Percentiles rank a stretch among this genome's conserved stretches.
phyloP scores from a whole-genome alignment of 108 stramenopile genomes.

The Nannochloropsis granulata region DNA sequence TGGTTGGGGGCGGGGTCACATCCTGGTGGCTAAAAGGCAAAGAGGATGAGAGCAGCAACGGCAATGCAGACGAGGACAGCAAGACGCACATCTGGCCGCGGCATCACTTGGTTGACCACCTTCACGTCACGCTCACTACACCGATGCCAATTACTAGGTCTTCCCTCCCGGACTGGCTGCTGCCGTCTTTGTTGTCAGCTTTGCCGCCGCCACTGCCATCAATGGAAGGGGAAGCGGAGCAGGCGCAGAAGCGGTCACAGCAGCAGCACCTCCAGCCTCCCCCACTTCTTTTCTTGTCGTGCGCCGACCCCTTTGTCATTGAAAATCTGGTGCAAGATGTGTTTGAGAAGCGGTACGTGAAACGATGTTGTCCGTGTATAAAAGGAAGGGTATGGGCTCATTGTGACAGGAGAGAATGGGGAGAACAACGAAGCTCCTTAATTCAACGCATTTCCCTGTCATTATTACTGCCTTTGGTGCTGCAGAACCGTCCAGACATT shows the following conservation, averaged over 20 bases:
- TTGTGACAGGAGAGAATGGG: too few relatives aligned
- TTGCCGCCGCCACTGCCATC: background rate
- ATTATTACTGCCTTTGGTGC: too few relatives aligned
- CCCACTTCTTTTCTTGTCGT: background rate
- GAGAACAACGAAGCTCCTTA: too few relatives aligned
- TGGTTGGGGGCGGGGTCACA: too few relatives aligned
- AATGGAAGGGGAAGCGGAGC: background rate
- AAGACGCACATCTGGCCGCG: background rate
- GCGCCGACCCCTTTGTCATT: background rate
- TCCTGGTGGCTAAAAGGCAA: background rate
- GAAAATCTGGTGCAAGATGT: background rate
- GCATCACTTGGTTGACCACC: background rate
- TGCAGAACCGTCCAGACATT: too few relatives aligned
- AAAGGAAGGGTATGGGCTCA: background rate
- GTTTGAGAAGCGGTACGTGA: background rate
- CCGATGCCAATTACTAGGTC: background rate
- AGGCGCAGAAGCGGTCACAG: background rate
- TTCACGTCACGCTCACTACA: background rate
- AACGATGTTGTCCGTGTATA: background rate
- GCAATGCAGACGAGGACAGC: background rate
- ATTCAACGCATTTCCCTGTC: too few relatives aligned
- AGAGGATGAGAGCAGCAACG: background rate
- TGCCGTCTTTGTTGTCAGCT: background rate
- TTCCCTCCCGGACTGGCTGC: background rate
- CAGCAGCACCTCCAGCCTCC: background rate